Percentiles rank a stretch among this genome's conserved stretches.
Evolutionary conservation across 805 yeast genomes (phyloP).

Genomic region (Yarrowia sp.): DNA sequence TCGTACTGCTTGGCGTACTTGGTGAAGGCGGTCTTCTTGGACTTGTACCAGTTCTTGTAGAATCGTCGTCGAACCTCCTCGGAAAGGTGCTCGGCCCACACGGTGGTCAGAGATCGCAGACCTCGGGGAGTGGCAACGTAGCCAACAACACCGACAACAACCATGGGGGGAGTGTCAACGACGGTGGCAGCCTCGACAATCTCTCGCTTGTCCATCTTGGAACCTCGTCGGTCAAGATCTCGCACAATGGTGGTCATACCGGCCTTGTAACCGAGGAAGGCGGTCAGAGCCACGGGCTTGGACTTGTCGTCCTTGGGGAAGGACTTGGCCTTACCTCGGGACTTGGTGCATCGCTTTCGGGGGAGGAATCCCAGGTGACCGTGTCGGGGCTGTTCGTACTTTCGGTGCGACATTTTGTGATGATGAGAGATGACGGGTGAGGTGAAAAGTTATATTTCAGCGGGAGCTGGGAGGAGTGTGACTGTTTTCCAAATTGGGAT

Average conservation of each 20-base stretch:
- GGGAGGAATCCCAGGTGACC: conserved; percentile 99
- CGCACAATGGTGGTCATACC: conserved; percentile 99
- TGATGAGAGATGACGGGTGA: neutral
- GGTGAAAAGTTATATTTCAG: neutral
- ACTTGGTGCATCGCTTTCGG: conserved; percentile 98
- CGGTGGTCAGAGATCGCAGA: conserved; percentile 98
- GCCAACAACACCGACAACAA: conserved; percentile 99
- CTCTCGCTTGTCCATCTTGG: conserved; percentile 99
- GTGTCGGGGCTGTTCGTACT: conserved; percentile 99
- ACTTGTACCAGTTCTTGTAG: conserved; percentile 99
- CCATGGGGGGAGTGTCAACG: conserved; percentile 98
- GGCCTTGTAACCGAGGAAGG: conserved; percentile 99
- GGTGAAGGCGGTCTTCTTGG: conserved; percentile 99
- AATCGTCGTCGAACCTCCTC: conserved; percentile 99
- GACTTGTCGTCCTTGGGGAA: conserved; percentile 98
- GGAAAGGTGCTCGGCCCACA: conserved; percentile 99
- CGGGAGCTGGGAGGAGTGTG: neutral
- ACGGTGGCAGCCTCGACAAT: conserved; percentile 99
- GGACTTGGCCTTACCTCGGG: conserved; percentile 98
- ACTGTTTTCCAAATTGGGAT: neutral
- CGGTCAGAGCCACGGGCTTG: conserved; percentile 98
- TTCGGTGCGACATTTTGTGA: conserved; percentile 92
- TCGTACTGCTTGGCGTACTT: conserved; percentile 99
- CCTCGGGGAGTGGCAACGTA: conserved; percentile 99
- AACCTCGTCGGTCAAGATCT: conserved; percentile 99